Percentiles rank a stretch among this genome's conserved stretches.
These are phyloP conservation scores for Aspergillus wentii DNA, from an alignment of 495 filamentous ascomycete genomes.

Conservation along the genomic window DNA sequence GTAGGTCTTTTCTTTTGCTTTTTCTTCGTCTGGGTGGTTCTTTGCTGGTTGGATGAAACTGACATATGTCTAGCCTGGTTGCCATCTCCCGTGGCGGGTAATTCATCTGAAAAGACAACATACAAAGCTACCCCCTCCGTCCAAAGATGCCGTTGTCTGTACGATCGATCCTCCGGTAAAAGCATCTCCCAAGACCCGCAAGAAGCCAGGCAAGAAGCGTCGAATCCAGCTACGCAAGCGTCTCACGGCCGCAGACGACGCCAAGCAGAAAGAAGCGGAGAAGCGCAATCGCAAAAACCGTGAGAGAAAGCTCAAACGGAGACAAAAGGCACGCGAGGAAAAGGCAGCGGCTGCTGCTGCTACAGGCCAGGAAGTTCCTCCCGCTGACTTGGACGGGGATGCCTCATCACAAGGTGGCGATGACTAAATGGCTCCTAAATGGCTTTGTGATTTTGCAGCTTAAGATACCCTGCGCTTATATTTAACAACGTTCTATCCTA, in stretches of 20 bases:
- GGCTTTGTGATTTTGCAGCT: too few relatives aligned
- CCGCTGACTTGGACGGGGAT: slow-evolving; percentile 11
- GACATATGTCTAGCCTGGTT: slow-evolving; percentile 28
- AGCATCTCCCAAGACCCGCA: slow-evolving; percentile 29
- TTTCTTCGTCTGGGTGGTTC: background rate
- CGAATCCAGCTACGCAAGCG: slow-evolving; percentile 39
- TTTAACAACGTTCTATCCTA: too few relatives aligned
- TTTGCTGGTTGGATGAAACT: background rate
- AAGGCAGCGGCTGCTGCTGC: slow-evolving; percentile 33
- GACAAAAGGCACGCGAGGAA: slow-evolving; percentile 40
- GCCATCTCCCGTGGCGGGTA: slow-evolving; percentile 41
- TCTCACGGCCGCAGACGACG: slow-evolving; percentile 17
- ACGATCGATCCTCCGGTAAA: slow-evolving; percentile 16
- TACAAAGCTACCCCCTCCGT: slow-evolving; percentile 25
- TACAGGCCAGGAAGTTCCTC: background rate
- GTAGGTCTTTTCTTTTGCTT: slow-evolving; percentile 19
- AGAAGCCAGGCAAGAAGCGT: slow-evolving; percentile 46
- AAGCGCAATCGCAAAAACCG: slow-evolving; percentile 44
- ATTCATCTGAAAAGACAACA: slow-evolving; percentile 34
- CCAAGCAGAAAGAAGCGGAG: slow-evolving; percentile 38
- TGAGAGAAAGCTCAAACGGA: slow-evolving; percentile 39
- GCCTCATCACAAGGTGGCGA: slow-evolving; percentile 17
- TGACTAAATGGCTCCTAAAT: slow-evolving; percentile 10
- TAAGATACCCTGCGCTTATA: too few relatives aligned
- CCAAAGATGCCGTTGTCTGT: slow-evolving; percentile 17